These are phyloP conservation scores for Amanita subjunquillea DNA, from an alignment of 768 basidiomycete genomes.

Conservation along the genomic window DNA sequence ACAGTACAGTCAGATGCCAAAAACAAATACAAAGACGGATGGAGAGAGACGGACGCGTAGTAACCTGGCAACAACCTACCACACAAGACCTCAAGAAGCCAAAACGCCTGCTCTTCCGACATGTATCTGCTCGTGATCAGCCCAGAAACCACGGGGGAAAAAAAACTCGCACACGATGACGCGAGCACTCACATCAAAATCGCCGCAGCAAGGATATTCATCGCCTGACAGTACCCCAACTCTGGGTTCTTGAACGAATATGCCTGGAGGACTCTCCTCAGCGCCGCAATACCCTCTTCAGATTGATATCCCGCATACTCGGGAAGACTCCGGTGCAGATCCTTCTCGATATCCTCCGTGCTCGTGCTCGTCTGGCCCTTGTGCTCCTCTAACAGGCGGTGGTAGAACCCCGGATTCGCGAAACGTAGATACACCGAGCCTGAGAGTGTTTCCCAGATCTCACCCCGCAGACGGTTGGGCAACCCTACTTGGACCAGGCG, in stretches of 20 bases:
- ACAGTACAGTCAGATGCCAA: too few relatives aligned
- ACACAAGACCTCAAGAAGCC: conserved; percentile 91
- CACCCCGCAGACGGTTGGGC: conserved; percentile 88
- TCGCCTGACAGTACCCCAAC: conserved; percentile 95
- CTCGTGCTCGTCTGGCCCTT: conserved; percentile 73
- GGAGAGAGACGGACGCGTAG: conserved; percentile 55
- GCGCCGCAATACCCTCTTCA: conserved; percentile 73
- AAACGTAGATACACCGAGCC: conserved; percentile 90
- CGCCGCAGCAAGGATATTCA: conserved; percentile 97
- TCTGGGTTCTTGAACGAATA: conserved; percentile 95
- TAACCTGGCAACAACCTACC: conserved; percentile 95
- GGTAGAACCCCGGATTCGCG: conserved; percentile 76
- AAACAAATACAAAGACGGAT: too few relatives aligned
- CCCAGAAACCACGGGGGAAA: not conserved
- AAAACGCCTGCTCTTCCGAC: conserved; percentile 98
- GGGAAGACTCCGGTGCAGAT: conserved; percentile 89
- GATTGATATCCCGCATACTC: conserved; percentile 96
- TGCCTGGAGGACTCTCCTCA: conserved; percentile 87
- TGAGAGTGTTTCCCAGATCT: conserved; percentile 96
- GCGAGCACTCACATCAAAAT: conserved; percentile 63
- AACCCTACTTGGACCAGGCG: conserved; percentile 96
- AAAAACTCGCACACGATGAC: too few relatives aligned
- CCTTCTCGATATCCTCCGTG: conserved; percentile 99
- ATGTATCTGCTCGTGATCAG: conserved; percentile 58
- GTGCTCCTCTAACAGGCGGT: conserved; percentile 63